Base-by-base conservation (phyloP, 2,329 filamentous ascomycete genomes). In the Ophiocordyceps polyrhachis-furcata region DNA sequence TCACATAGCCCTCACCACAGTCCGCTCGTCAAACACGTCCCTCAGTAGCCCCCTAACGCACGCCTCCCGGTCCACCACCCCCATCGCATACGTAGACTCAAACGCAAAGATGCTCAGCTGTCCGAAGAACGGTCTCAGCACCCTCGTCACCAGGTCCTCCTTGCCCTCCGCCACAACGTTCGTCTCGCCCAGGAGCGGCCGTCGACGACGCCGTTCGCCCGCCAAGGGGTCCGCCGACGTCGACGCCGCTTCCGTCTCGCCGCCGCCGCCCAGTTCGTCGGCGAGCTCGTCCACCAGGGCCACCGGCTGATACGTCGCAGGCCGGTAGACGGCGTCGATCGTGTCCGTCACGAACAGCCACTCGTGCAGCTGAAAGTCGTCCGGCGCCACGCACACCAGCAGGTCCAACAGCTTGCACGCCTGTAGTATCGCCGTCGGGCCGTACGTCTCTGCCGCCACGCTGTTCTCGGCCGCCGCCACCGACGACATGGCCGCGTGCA, bases 261-360 rank as follows among this genome's bases (percentile, higher is more conserved):
- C 32, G 11, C 31, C 31, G 12, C 29, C 9, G 14, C 32, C 43
- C 32, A 43, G 12, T 46, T 80, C 79, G 51, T 93, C 84, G 0
- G 84, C 81, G 9, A 94, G 69, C 54, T 91, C 83, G 53, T 96
- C 91, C 1, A 83, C 81, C 5, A 96, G 71, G 3, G 85, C 85
- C 3, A 83, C 67, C 1, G 85, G 73, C 48, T 78, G 72, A 63
- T 80, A 81, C 44, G 69, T 66, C 14, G 76, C 64, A 0, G 85
- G 79, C 13, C 83, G 79, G 62, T 98, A 93, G 31, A 98, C 83
- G 1, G 91, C 88, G 55, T 98, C 91, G 50, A 95, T 88, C 14
- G 89, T 96, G 61, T 98, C 91, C 2, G 87, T 93, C 45, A 98
- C 80, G 60, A 94, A 98, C 4, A 96, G 75, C 91, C 91, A 98